These are phyloP conservation scores for Calonectria pseudoreteaudii DNA, from an alignment of 2,329 filamentous ascomycete genomes.

Conservation along the genomic window DNA sequence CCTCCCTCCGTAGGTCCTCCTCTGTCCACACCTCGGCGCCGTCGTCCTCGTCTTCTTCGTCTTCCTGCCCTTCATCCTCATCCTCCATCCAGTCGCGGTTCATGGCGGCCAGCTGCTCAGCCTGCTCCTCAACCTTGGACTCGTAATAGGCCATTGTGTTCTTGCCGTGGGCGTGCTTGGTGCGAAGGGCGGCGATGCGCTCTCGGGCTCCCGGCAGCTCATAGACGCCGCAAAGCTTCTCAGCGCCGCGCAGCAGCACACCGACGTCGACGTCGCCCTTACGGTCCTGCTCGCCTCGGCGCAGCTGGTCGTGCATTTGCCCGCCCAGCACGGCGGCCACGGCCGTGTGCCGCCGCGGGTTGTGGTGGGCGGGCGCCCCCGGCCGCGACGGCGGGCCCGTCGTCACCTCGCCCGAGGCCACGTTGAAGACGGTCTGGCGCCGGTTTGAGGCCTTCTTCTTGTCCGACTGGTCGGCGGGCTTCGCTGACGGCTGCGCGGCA, in stretches of 20 bases:
- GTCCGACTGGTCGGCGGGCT: constrained; percentile 53
- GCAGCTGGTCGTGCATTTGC: constrained; percentile 85
- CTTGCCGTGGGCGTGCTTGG: constrained; percentile 76
- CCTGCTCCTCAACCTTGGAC: constrained; percentile 80
- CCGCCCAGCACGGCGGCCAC: constrained; percentile 90
- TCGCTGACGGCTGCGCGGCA: constrained; percentile 44
- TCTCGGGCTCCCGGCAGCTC: constrained; percentile 83
- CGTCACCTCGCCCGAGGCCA: constrained; percentile 71
- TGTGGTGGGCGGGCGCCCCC: constrained; percentile 48
- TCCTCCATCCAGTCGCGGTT: constrained; percentile 72
- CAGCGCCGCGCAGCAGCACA: constrained; percentile 84
- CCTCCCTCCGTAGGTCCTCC: constrained; percentile 76
- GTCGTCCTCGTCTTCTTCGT: constrained; percentile 57
- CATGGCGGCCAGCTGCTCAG: constrained; percentile 77
- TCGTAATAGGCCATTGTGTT: constrained; percentile 86
- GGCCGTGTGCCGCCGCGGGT: constrained; percentile 79
- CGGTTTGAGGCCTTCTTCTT: constrained; percentile 55
- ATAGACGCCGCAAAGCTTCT: constrained; percentile 91
- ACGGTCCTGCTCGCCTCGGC: constrained; percentile 62
- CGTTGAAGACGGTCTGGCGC: constrained; percentile 75
- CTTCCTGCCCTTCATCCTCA: constrained; percentile 66
- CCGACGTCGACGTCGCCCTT: constrained; percentile 86
- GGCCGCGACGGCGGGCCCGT: constrained; percentile 62
- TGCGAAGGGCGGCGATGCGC: constrained; percentile 78
- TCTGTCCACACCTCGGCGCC: constrained; percentile 69